Evolutionary conservation across 139 green algal genomes (phyloP).

Genomic region (Nannochloris sp.): DNA sequence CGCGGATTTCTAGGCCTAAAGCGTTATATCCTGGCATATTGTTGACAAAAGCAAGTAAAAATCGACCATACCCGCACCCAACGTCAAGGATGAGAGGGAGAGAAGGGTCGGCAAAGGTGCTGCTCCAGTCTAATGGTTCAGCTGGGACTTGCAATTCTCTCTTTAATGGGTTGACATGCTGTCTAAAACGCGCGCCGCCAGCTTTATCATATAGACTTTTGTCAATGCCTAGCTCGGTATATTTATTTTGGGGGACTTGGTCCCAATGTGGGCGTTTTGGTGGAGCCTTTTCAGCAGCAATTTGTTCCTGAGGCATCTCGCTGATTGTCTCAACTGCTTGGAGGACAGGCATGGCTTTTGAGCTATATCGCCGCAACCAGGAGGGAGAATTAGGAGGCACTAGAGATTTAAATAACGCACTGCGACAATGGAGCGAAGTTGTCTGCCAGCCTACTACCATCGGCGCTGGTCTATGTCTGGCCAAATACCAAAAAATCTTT

Average conservation of each 20-base stretch:
- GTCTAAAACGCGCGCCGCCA: conserved; percentile 44
- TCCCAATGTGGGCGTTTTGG: too few relatives aligned
- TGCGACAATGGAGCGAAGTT: background rate
- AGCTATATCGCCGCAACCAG: too few relatives aligned
- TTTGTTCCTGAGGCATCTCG: too few relatives aligned
- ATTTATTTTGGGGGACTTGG: too few relatives aligned
- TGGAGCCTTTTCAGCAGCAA: too few relatives aligned
- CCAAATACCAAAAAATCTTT: too few relatives aligned
- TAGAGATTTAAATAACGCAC: background rate
- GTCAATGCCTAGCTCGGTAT: conserved; percentile 4
- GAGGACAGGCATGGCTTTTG: too few relatives aligned
- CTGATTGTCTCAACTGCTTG: too few relatives aligned
- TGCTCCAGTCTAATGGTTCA: conserved; percentile 41
- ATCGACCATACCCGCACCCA: conserved; percentile 73
- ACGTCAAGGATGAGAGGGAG: conserved; percentile 75
- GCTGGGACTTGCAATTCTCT: conserved; percentile 25
- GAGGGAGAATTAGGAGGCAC: too few relatives aligned
- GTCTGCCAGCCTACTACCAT: too few relatives aligned
- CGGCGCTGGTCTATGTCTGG: too few relatives aligned
- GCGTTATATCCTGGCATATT: conserved; percentile 47
- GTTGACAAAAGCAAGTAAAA: conserved; percentile 50
- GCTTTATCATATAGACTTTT: conserved; percentile 15
- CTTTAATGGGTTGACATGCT: conserved; percentile 80
- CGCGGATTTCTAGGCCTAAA: conserved; percentile 78
- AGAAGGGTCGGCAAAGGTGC: conserved; percentile 39